Conservation (phyloP, 2,329 filamentous ascomycete genomes). For the Aulographum hederae region DNA sequence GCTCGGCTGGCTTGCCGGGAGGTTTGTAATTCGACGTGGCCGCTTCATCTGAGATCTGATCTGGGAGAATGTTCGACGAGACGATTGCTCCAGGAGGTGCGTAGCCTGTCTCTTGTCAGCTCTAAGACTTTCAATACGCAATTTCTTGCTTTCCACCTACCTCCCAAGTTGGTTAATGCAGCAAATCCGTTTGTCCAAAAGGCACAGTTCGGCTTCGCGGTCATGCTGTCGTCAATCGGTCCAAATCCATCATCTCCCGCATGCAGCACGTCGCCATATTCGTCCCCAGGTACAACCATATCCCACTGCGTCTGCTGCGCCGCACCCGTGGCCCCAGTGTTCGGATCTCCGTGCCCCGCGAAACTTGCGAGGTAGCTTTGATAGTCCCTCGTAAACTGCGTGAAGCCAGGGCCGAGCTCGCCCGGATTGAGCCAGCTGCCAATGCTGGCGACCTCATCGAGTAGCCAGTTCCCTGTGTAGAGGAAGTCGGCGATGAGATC, state of each 20-base stretch:
- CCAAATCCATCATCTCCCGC: constrained; percentile 1
- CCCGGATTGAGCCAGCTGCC: neutral
- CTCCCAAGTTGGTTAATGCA: too few relatives aligned
- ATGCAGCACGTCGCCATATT: constrained; percentile 1
- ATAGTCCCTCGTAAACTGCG: constrained; percentile 1
- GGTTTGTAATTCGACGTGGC: too few relatives aligned
- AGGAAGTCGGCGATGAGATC: constrained; percentile 1
- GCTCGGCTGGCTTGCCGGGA: too few relatives aligned
- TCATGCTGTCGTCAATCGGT: constrained; percentile 1
- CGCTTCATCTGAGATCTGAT: too few relatives aligned
- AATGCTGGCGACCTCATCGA: too few relatives aligned
- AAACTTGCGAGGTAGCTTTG: constrained; percentile 3
- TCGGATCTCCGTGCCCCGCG: constrained; percentile 3
- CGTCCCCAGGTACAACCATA: neutral
- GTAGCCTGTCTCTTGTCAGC: too few relatives aligned
- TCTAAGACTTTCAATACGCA: too few relatives aligned
- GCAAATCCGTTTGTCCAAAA: constrained; percentile 3
- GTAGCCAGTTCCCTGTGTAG: neutral
- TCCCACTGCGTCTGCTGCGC: constrained; percentile 2
- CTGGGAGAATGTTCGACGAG: too few relatives aligned
- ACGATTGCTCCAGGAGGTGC: too few relatives aligned
- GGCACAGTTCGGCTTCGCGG: constrained; percentile 1
- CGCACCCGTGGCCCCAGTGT: neutral
- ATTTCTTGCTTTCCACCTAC: too few relatives aligned
- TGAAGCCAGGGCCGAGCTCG: neutral